Evolutionary conservation across 2,329 filamentous ascomycete species (phyloP), one percentile per base, ranked within the genome.

Genomic region (Fonsecaea multimorphosa): DNA sequence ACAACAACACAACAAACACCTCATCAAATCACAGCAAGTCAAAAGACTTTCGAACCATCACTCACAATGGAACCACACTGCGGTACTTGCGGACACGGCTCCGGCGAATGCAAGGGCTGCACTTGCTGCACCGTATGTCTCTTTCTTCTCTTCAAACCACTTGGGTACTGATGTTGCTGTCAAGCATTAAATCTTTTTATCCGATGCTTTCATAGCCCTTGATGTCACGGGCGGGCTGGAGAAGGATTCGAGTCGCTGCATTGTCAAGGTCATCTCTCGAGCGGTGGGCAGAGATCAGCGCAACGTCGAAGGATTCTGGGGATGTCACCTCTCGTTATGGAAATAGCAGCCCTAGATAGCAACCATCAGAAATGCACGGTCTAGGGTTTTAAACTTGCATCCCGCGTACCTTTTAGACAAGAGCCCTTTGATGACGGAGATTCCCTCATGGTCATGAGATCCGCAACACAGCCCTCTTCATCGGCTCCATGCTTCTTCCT

Each of bases 281-380:
- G 44, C 44, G 3, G 44, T 24, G 44, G 44, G 44, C 44, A 24
- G 44, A 49, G 44, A 24, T 49, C 19, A 24, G 22, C n/a, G 19
- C 9, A 2, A 49, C 9, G 9, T 22, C 19, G 11, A 49, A 49
- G 44, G 44, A 9, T 49, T 12, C 7, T 24, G 44, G 22, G 44
- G 44, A 24, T 24, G 11, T 24, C 19, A 24, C 19, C 19, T 24
- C 44, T 2, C 9, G 8, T 6, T 11, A 49, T 9, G 44, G 44
- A 49, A 49, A 49, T 49, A 49, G 44, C 19, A 49, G 19, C 22
- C 44, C 44, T 49, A 49, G 44, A 49, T 49, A 49, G 44, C 44
- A 49, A 24, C 9, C 11, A 9, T 49, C 44, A 49, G 44, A 22
- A 49, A 49, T 49, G 12, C 44, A 24, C 22, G 3, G 19, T 49